Base-by-base conservation (phyloP, 2,329 filamentous ascomycete genomes). In the Lachnellula willkommii region DNA sequence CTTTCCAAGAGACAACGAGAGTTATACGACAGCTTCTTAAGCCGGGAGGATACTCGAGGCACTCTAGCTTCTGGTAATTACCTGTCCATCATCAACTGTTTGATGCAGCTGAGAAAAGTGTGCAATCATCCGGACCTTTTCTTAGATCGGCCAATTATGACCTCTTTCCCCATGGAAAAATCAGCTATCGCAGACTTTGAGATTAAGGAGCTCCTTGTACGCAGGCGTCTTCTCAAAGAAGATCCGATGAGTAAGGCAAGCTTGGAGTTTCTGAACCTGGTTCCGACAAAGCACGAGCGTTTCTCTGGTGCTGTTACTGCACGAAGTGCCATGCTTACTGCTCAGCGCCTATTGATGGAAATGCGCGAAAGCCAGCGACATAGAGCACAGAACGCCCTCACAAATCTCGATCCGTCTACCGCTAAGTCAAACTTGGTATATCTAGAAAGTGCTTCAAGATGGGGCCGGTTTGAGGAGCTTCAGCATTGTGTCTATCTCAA, bases 121-220 rank as follows among this genome's bases (percentile, higher is more conserved):
- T 99, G 94, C 79, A 99, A 99, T 65, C 94, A 99, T 68, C 95
- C 94, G 0, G 94, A 99, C 72, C 79, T 99, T 8, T 99, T 99
- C 66, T 89, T 97, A 64, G 95, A 95, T 57, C 84, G 94, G 15
- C 92, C 91, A 1, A 97, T 99, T 66, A 94, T 95, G 73, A 99
- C 93, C 0, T 97, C 94, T 1, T 95, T 96, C 71, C 90, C 91
- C 3, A 95, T 97, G 88, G 79, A 83, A 26, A 87, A 80, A 60
- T 95, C 92, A 2, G 85, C 90, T 2, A 77, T 85, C 8, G 83
- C 87, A 2, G 83, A 88, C 37, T 97, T 87, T 66, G 85, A 87
- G 63, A 77, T 82, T 52, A 88, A 87, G 35, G 89, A 95, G 60
- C 74, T 82, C 2, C 76, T 89, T 26, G 75, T 97, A 45, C 82